These are phyloP conservation scores for Triglochin maritima DNA, from an alignment of 106 monocot genomes.

Conservation along the genomic window DNA sequence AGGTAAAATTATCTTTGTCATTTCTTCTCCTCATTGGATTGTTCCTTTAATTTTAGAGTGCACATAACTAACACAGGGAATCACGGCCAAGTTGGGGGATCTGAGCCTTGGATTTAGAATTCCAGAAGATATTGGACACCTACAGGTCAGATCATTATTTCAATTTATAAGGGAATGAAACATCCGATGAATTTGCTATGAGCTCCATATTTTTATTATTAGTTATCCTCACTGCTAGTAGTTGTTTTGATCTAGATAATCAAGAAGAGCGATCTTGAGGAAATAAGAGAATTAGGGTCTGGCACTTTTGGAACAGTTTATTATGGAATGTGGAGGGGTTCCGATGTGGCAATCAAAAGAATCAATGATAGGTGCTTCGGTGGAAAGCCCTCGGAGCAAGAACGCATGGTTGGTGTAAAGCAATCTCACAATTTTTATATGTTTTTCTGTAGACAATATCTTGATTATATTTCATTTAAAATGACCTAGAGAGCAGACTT, in stretches of 20 bases:
- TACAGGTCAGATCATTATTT: too few species aligned
- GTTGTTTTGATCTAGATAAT: slow-evolving; percentile 1
- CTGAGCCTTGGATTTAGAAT: too few species aligned
- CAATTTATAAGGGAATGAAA: too few species aligned
- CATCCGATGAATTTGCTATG: too few species aligned
- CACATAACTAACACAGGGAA: too few species aligned
- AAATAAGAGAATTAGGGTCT: slow-evolving; percentile 17
- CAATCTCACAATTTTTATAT: not conserved
- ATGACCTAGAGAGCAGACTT: slow-evolving; percentile 22
- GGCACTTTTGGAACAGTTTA: slow-evolving; percentile 25
- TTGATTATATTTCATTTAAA: not conserved
- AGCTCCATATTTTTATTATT: too few species aligned
- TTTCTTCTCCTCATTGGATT: too few species aligned
- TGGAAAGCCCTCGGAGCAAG: not conserved
- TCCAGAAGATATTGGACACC: too few species aligned
- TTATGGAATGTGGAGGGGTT: slow-evolving; percentile 23
- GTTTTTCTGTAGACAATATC: not conserved
- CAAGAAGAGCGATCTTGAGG: slow-evolving; percentile 18
- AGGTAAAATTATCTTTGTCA: too few species aligned
- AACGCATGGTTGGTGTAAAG: slow-evolving; percentile 1
- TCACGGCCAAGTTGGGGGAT: too few species aligned
- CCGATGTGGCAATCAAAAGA: slow-evolving; percentile 23
- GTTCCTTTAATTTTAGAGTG: too few species aligned
- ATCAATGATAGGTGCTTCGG: slow-evolving; percentile 13
- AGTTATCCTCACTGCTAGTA: not conserved